A percentile compares a stretch with the other conserved stretches of the same genome.
phyloP scores from a whole-genome alignment of 2,329 filamentous ascomycete species.

The Penicillium occitanis region DNA sequence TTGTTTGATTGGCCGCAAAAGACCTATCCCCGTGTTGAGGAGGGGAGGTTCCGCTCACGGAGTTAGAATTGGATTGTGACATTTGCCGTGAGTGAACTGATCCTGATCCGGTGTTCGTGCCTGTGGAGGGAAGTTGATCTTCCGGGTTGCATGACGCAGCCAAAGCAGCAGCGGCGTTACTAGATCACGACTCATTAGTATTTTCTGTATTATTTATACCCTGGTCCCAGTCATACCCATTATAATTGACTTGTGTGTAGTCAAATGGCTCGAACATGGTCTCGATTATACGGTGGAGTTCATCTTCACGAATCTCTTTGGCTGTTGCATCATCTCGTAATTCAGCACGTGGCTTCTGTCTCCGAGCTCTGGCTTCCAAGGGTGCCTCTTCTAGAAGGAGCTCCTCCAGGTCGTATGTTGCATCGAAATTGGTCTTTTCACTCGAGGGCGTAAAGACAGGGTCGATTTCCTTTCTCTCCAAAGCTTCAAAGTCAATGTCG shows the following conservation, averaged over 20 bases:
- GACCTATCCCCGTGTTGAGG: conserved; percentile 34
- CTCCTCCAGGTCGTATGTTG: conserved; percentile 95
- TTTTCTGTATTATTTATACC: background rate
- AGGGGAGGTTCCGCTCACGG: conserved; percentile 32
- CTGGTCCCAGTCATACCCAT: conserved; percentile 15
- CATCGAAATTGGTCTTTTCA: conserved; percentile 98
- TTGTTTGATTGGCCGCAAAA: conserved; percentile 21
- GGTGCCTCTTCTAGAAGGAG: conserved; percentile 91
- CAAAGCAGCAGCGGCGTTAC: conserved; percentile 43
- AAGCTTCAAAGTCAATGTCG: conserved; percentile 74
- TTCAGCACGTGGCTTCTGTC: conserved; percentile 89
- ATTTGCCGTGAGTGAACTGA: conserved; percentile 35
- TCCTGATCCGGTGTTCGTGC: conserved; percentile 21
- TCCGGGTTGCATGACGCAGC: conserved; percentile 42
- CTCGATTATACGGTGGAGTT: conserved; percentile 92
- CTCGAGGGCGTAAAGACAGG: conserved; percentile 91
- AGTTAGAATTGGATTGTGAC: conserved; percentile 39
- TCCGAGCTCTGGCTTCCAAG: conserved; percentile 83
- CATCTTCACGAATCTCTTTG: conserved; percentile 91
- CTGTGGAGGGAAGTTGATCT: conserved; percentile 34
- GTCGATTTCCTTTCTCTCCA: conserved; percentile 84
- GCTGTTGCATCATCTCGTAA: conserved; percentile 92
- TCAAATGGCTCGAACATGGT: conserved; percentile 92
- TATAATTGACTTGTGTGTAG: conserved; percentile 80
- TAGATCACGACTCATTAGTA: conserved; percentile 20